These are phyloP conservation scores for Dioscorea alata DNA, from an alignment of 106 monocot species.

Conservation along the genomic window DNA sequence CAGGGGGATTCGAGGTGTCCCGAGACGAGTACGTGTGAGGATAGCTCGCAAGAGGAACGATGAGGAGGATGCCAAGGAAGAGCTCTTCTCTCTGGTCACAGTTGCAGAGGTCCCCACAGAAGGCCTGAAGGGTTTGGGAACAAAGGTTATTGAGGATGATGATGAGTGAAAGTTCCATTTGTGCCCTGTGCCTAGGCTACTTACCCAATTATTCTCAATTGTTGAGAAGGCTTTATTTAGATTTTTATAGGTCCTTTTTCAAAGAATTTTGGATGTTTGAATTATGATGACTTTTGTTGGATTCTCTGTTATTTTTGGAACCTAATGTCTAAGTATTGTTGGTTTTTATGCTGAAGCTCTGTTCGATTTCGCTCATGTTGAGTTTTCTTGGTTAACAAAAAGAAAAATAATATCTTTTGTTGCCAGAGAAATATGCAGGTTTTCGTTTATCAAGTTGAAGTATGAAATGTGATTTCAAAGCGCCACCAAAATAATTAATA, in stretches of 20 bases:
- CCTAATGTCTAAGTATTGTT: no score
- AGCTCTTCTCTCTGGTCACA: conserved; percentile 30
- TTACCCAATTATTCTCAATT: background rate
- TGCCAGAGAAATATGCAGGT: no score
- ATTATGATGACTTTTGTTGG: background rate
- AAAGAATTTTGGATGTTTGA: background rate
- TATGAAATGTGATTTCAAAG: no score
- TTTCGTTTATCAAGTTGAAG: no score
- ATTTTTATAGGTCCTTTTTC: background rate
- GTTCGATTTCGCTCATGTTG: no score
- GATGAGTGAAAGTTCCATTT: background rate
- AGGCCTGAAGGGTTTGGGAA: conserved; percentile 19
- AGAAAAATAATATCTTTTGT: no score
- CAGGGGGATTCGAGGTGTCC: conserved; percentile 23
- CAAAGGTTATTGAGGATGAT: conserved; percentile 10
- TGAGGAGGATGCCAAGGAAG: conserved; percentile 30
- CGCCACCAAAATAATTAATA: no score
- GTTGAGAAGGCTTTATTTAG: background rate
- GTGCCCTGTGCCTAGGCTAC: background rate
- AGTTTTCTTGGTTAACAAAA: no score
- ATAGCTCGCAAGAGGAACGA: conserved; percentile 31
- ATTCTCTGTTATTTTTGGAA: no score
- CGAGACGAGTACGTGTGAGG: conserved; percentile 24
- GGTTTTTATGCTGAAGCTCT: no score
- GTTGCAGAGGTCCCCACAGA: conserved; percentile 21